Base-by-base conservation (phyloP, 768 basidiomycete species). In the Serendipita sp. region DNA sequence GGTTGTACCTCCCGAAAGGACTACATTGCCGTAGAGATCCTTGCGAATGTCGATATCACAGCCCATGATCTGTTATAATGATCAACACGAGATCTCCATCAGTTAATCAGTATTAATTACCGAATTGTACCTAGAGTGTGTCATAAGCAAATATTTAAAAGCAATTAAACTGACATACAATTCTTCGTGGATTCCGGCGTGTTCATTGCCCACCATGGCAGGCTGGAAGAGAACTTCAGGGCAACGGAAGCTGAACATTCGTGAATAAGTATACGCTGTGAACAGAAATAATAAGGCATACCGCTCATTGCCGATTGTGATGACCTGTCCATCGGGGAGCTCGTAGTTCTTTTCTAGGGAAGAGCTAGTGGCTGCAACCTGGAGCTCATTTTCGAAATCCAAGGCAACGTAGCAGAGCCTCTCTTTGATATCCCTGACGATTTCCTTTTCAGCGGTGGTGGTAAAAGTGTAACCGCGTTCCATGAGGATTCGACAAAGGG, bases 381-480 rank as follows among this genome's bases (percentile, higher is more conserved):
- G 86, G 69, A 94, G 78, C 76, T 95, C 92, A 75, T 93, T 88
- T 73, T 94, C 91, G 69, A 93, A 94, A 76, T 94, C 91, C 67
- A 93, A 82, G 44, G 91, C 91, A 68, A 95, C 92, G 73, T 94
- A 94, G 75, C 91, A 93, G 34, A 94, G 84, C 75, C 85, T 86
- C 78, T 85, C 84, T 81, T 96, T 96, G 81, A 96, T 94, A 75
- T 95, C 93, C 66, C 93, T 82, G 70, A 95, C 93, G 66, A 96
- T 91, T 84, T 93, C 91, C 71, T 85, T 83, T 77, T 92, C 91
- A 44, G 90, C 91, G 11, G 90, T 88, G 68, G 92, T 95, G 70
- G 89, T 93, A 83, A 96, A 95, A 16, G 84, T 81, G 76, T 96
- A 94, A 10, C 93, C 93, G 71, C 93, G 85, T 77, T 96, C 92